phyloP scores from a whole-genome alignment of 495 filamentous ascomycete genomes.

The Lasiosphaeriaceae sp. region DNA sequence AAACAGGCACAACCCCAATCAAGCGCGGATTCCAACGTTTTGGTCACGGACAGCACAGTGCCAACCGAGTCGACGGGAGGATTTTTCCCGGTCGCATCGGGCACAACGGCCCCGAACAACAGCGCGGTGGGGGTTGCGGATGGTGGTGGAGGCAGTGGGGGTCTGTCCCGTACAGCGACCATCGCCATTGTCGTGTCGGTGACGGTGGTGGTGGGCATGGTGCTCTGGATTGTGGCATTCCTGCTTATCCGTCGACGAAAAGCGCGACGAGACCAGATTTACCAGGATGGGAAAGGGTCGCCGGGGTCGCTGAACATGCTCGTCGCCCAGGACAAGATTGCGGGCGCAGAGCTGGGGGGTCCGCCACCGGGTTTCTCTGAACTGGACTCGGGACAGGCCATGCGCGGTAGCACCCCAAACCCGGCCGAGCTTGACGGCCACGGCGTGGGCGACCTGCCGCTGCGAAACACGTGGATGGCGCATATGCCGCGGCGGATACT shows the following conservation, averaged over 20 bases:
- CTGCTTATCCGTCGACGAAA: constrained; percentile 25
- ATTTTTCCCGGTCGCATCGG: neutral
- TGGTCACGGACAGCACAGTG: constrained; percentile 6
- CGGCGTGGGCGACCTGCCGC: constrained; percentile 5
- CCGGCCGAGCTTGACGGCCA: constrained; percentile 31
- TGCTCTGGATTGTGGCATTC: constrained; percentile 20
- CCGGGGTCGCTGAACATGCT: neutral
- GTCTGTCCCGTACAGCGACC: constrained; percentile 17
- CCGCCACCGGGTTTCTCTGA: constrained; percentile 6
- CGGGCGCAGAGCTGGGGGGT: neutral
- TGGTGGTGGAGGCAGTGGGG: neutral
- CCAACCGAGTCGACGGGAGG: neutral
- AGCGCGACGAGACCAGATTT: neutral
- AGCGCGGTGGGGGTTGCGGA: neutral
- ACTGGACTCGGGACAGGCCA: constrained; percentile 7
- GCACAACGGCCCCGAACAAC: neutral
- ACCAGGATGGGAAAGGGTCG: neutral
- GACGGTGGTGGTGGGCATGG: constrained; percentile 24
- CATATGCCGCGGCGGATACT: constrained; percentile 13
- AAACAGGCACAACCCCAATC: neutral
- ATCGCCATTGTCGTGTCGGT: constrained; percentile 31
- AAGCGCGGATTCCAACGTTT: neutral
- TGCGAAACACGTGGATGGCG: constrained; percentile 6
- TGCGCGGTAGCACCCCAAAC: constrained; percentile 19
- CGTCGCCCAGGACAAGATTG: neutral